These are phyloP conservation scores for Turritis glabra DNA, from an alignment of 345 rosid species.

Conservation along the genomic window DNA sequence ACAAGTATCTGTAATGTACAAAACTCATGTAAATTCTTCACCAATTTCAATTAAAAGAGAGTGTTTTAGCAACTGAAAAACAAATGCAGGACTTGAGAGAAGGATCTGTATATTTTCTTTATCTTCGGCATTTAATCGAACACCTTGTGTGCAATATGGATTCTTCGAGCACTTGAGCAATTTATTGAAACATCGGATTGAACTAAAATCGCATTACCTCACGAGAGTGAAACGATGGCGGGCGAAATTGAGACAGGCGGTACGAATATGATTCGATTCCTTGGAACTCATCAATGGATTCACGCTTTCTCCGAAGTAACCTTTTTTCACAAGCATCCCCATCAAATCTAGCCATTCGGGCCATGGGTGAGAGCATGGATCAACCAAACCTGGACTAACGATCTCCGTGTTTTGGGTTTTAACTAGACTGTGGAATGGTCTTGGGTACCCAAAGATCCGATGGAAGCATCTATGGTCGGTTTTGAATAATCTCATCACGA, in stretches of 20 bases:
- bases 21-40: background rate
- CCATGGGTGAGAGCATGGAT: conserved; percentile 68
- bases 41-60: background rate
- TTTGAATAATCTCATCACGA: conserved; percentile 44
- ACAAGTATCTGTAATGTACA: conserved; percentile 52
- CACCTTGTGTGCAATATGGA: conserved; percentile 21
- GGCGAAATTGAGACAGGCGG: conserved; percentile 79
- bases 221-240: conserved; percentile 65
- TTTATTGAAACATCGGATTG: background rate
- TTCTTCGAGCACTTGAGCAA: background rate
- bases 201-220: conserved; percentile 46
- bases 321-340: conserved; percentile 56
- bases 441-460: conserved; percentile 17
- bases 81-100: background rate
- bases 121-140: conserved; percentile 5
- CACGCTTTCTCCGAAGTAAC: conserved; percentile 52
- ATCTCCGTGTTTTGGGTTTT: conserved; percentile 26
- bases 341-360: conserved; percentile 80
- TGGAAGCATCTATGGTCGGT: conserved; percentile 23
- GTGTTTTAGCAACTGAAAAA: background rate
- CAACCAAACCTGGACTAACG: conserved; percentile 28
- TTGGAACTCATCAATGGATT: conserved; percentile 56
- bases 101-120: background rate
- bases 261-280: conserved; percentile 63
- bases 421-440: conserved; percentile 33